Evolutionary conservation across 345 rosid species (phyloP).

Genomic region (Populus simonii): DNA sequence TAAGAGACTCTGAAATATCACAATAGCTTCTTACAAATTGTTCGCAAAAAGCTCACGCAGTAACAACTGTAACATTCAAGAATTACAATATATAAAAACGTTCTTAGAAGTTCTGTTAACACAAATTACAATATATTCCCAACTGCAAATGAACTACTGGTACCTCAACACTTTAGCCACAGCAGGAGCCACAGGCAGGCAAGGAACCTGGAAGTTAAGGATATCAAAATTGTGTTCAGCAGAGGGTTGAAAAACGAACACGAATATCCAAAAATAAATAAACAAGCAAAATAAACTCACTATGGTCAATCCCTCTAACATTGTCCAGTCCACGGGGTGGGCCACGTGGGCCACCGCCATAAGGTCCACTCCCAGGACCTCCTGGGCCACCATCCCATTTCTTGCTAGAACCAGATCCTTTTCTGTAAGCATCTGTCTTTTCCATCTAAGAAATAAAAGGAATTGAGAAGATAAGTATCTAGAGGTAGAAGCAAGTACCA

Average conservation of each 20-base stretch:
- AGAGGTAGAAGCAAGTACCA: neutral
- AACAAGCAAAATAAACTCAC: slow-evolving; percentile 31
- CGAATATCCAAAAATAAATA: neutral
- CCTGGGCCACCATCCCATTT: slow-evolving; percentile 89
- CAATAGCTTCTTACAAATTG: neutral
- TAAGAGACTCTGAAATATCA: neutral
- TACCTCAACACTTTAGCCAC: slow-evolving; percentile 27
- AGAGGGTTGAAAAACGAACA: no score
- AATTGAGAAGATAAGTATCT: neutral
- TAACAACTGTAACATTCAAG: neutral
- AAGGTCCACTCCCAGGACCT: slow-evolving; percentile 71
- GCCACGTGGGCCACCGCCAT: slow-evolving; percentile 64
- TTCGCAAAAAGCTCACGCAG: neutral
- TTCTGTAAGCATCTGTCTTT: slow-evolving; percentile 66
- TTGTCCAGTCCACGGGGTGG: slow-evolving; percentile 81
- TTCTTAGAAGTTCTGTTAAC: neutral
- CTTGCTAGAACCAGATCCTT: slow-evolving; percentile 66
- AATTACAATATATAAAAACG: neutral
- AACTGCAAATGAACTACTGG: neutral
- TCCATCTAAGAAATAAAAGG: slow-evolving; percentile 57
- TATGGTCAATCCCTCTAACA: slow-evolving; percentile 67
- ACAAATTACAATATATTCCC: neutral
- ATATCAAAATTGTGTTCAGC: neutral
- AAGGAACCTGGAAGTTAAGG: slow-evolving; percentile 45
- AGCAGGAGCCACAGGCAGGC: slow-evolving; percentile 86